Conservation (phyloP, 2,329 filamentous ascomycete genomes). For the Fonsecaea nubica region DNA sequence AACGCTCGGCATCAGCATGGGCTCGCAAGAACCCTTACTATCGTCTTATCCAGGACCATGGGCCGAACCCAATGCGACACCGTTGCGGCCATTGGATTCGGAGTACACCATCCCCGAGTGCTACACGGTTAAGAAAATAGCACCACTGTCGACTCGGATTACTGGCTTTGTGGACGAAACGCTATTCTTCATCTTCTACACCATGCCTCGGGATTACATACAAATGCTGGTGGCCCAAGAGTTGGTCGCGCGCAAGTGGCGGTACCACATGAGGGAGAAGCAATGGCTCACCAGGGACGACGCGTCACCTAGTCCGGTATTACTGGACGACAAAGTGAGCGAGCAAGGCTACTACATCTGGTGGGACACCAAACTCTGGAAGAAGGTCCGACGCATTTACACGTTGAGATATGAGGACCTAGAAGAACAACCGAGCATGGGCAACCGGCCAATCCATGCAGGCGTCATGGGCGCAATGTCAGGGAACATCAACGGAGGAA, state of each 20-base stretch:
- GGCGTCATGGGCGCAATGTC: slow-evolving; percentile 34
- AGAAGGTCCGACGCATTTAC: slow-evolving; percentile 58
- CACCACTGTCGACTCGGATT: slow-evolving; percentile 64
- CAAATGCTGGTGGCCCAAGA: slow-evolving; percentile 71
- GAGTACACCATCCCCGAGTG: slow-evolving; percentile 69
- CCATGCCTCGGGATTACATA: slow-evolving; percentile 68
- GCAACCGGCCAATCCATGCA: slow-evolving; percentile 32
- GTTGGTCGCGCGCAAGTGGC: slow-evolving; percentile 61
- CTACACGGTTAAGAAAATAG: slow-evolving; percentile 71
- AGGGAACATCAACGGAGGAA: slow-evolving; percentile 29
- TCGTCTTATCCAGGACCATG: slow-evolving; percentile 70
- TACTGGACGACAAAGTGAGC: slow-evolving; percentile 55
- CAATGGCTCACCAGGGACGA: slow-evolving; percentile 60
- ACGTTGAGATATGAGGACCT: slow-evolving; percentile 58
- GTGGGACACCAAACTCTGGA: slow-evolving; percentile 58
- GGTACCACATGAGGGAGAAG: slow-evolving; percentile 60
- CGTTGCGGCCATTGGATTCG: slow-evolving; percentile 62
- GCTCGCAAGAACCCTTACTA: slow-evolving; percentile 63
- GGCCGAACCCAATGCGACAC: slow-evolving; percentile 61
- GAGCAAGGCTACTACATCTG: slow-evolving; percentile 60
- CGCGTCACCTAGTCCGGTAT: slow-evolving; percentile 51
- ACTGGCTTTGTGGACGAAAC: slow-evolving; percentile 68
- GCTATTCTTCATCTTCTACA: slow-evolving; percentile 73
- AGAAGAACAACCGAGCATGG: slow-evolving; percentile 49
- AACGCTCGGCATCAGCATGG: slow-evolving; percentile 68